Evolutionary conservation across 352 stramenopile species (phyloP), one percentile per base, ranked within the genome.

Genomic region (Phytopythium litorale): DNA sequence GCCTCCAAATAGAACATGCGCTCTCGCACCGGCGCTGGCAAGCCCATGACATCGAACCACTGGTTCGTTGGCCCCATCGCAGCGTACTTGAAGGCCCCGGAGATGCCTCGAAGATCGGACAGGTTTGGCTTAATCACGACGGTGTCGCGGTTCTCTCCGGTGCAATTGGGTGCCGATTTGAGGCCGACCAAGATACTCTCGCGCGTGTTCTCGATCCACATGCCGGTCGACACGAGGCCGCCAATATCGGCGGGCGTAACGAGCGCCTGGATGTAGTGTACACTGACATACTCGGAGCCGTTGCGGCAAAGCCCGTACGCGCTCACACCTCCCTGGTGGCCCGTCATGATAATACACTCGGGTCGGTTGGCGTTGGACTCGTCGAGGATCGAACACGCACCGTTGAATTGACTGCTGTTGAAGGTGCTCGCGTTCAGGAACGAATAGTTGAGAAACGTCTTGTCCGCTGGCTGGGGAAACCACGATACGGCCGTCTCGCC

Each of bases 321-420:
- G 45, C 71, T 78, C 18, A 78, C 64, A 19, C 71, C 58, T 33
- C 71, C 71, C 23, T 75, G 71, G 48, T 78, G 64, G 18, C 71
- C 71, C 8, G 71, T 78, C 67, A 78, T 75, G 25, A 78, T 35
- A 30, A 78, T 78, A 28, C 70, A 78, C 35, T 78, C 70, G 19
- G 69, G 65, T 21, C 64, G 58, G 25, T 67, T 59, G 4, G 28
- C 48, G 15, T 60, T 56, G 30, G 56, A 38, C 5, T 30, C 38
- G 18, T 71, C 64, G 12, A 78, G 46, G 19, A 78, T 65, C 7
- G 67, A 62, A 43, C 67, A 75, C 18, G 64, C 57, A 21, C 71
- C 67, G 23, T 68, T 66, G 7, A 61, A 46, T 2, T 56, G 57
- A 6, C 33, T 58, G 11, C 43, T 65, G 2, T 60, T 37, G 4